Evolutionary conservation across 176 grass and related monocot species (phyloP).

Genomic region (Poa pratensis): DNA sequence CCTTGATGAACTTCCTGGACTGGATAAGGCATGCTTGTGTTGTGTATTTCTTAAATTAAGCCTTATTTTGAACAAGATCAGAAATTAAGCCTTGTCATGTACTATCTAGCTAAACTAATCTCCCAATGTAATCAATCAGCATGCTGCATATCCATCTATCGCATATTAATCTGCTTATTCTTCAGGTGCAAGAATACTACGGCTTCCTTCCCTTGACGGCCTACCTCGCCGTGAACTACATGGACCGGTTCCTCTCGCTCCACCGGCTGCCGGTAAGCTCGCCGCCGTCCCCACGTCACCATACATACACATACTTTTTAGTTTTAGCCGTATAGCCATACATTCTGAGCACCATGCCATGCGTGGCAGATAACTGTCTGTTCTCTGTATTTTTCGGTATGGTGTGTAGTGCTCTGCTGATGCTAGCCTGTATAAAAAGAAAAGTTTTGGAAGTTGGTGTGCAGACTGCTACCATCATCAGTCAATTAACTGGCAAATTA

Average conservation of each 20-base stretch:
- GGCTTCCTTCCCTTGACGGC: slow-evolving; percentile 84
- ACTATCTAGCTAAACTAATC: neutral
- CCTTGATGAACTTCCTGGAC: slow-evolving; percentile 4
- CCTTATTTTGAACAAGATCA: neutral
- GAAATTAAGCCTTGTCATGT: neutral
- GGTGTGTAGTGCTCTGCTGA: slow-evolving; percentile 41
- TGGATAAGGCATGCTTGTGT: slow-evolving; percentile 17
- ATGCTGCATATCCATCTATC: slow-evolving; percentile 13
- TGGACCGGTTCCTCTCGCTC: slow-evolving; percentile 93
- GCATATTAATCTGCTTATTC: neutral
- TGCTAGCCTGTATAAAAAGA: slow-evolving; percentile 46
- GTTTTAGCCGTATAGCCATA: neutral
- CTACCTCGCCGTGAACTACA: slow-evolving; percentile 98
- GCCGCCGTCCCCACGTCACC: neutral
- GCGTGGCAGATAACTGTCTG: slow-evolving; percentile 19
- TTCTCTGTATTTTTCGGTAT: slow-evolving; percentile 22
- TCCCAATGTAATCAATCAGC: neutral
- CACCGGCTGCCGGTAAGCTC: slow-evolving; percentile 68
- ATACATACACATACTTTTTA: neutral
- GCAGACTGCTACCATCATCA: slow-evolving; percentile 23
- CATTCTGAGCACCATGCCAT: slow-evolving; percentile 24
- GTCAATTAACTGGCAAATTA: slow-evolving; percentile 25
- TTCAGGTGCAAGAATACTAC: slow-evolving; percentile 74
- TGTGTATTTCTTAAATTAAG: neutral
- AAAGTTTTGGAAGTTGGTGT: slow-evolving; percentile 53